Evolutionary conservation across 495 filamentous ascomycete genomes (phyloP), one percentile per base, ranked within the genome.

Genomic region (Usnea hakonensis): DNA sequence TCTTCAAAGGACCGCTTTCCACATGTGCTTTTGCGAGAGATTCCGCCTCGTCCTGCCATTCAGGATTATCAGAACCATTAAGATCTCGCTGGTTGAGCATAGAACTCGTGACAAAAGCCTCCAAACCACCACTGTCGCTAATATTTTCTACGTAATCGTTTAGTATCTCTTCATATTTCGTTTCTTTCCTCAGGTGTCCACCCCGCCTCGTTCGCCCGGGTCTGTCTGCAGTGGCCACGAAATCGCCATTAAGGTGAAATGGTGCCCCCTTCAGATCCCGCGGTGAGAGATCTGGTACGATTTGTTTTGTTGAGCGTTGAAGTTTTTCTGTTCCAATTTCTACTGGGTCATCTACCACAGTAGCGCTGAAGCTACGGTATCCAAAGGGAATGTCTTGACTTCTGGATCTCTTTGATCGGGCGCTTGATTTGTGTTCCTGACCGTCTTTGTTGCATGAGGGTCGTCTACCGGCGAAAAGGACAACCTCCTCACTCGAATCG

Each of bases 71-170:
- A 23, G 64, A 66, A 36, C 63, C 67, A 13, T 40, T 61, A 50
- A 66, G 50, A 44, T 62, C 30, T n/a, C 56, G 30, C 36, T 41
- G 23, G 14, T 44, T 54, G 44, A 59, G 26, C 48, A 16, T 21
- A 60, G 33, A 58, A 28, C 23, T 36, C 33, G 37, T 21, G 28
- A 21, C 14, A 32, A 52, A 53, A 23, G 30, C 23, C 17, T 57
- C 52, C 21, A 60, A 37, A 44, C n/a, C 30, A 13, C 67, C 65
- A 10, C 35, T 37, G 11, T 55, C 65, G 28, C 75, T 71, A 21
- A 91, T 84, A 68, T 95, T 91, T 61, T 81, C 83, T 58, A 91
- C 86, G 65, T 95, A 94, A 68, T 95, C 91, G 3, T 81, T 82
- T 26, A 89, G 53, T 5, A 85, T 76, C 0, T 80, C 85, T 38